These are phyloP conservation scores for Pseudogymnoascus sp. DNA, from an alignment of 2,329 filamentous ascomycete genomes.

Conservation along the genomic window DNA sequence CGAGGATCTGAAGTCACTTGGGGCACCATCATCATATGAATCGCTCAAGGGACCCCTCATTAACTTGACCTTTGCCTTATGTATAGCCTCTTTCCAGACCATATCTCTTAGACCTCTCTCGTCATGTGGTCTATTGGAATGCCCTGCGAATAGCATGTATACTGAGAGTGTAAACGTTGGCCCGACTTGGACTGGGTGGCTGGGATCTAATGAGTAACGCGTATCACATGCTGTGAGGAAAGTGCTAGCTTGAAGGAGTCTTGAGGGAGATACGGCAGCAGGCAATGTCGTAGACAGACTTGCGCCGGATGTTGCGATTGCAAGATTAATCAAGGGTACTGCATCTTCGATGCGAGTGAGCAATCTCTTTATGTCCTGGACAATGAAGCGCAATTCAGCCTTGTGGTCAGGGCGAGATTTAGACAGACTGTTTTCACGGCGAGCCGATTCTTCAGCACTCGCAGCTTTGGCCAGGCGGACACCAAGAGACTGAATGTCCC, in stretches of 20 bases:
- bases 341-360: constrained; percentile 79
- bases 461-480: constrained; percentile 65
- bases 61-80: constrained; percentile 81
- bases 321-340: constrained; percentile 83
- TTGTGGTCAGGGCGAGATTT: constrained; percentile 49
- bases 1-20: not conserved
- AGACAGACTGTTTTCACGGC: constrained; percentile 35
- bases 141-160: constrained; percentile 90
- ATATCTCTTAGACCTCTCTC: constrained; percentile 31
- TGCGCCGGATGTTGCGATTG: constrained; percentile 88
- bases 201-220: constrained; percentile 61
- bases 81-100: constrained; percentile 93
- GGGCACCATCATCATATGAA: not conserved
- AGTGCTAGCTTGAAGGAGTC: constrained; percentile 85
- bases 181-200: constrained; percentile 68
- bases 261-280: constrained; percentile 77
- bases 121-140: constrained; percentile 44
- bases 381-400: constrained; percentile 59
- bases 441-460: constrained; percentile 47
- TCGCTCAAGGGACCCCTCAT: constrained; percentile 16
- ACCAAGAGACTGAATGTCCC: constrained; percentile 74
- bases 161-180: constrained; percentile 78
- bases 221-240: constrained; percentile 81
- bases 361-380: constrained; percentile 65
- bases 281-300: constrained; percentile 74